Conservation (phyloP, 1,284 basidiomycete genomes). For the Ganoderma sinense region DNA sequence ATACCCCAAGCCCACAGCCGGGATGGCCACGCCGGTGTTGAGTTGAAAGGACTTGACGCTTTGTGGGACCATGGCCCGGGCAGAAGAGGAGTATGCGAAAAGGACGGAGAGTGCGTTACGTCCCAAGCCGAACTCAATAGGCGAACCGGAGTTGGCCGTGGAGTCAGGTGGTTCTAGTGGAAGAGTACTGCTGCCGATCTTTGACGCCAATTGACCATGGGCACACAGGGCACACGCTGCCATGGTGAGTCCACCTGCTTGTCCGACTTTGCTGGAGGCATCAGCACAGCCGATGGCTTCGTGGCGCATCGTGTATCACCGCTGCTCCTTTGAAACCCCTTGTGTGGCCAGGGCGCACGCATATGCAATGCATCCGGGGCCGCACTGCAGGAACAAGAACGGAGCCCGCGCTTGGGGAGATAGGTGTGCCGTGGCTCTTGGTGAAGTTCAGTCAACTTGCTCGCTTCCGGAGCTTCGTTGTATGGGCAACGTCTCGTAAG, state of each 20-base stretch:
- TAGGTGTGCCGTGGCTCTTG: background rate
- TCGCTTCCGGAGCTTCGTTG: background rate
- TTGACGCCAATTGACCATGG: background rate
- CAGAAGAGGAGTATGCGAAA: background rate
- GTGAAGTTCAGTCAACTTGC: background rate
- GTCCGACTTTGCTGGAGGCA: background rate
- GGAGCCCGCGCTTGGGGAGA: background rate
- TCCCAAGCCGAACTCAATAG: background rate
- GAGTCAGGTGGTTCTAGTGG: background rate
- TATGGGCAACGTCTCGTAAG: background rate
- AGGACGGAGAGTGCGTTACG: background rate
- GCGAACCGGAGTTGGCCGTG: background rate
- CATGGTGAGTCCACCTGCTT: background rate
- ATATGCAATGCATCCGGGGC: background rate
- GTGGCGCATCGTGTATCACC: background rate
- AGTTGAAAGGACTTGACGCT: slow-evolving; percentile 25
- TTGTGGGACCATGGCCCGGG: background rate
- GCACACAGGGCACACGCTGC: background rate
- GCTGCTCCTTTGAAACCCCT: background rate
- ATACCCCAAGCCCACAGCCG: slow-evolving; percentile 34
- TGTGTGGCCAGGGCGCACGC: background rate
- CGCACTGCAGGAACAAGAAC: background rate
- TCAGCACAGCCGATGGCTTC: background rate
- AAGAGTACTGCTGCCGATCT: background rate
- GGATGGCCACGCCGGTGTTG: slow-evolving; percentile 36